Evolutionary conservation across 495 filamentous ascomycete genomes (phyloP).

Genomic region (Aspergillus ostianus): DNA sequence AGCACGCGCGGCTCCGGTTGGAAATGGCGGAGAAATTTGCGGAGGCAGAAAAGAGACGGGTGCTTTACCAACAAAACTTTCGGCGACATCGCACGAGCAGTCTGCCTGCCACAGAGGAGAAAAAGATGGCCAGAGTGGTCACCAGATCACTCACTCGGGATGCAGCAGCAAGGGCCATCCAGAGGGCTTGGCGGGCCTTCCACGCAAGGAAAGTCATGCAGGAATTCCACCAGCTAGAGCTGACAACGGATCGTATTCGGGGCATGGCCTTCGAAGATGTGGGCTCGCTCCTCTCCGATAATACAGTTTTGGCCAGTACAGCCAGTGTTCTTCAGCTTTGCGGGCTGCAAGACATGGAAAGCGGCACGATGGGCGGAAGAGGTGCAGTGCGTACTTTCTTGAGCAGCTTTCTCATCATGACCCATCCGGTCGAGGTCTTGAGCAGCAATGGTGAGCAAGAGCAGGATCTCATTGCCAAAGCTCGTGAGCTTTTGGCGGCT

Average conservation of each 20-base stretch:
- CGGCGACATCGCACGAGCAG: conserved; percentile 65
- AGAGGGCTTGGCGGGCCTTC: conserved; percentile 70
- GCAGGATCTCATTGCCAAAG: conserved; percentile 86
- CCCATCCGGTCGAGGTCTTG: conserved; percentile 86
- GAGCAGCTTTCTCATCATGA: conserved; percentile 88
- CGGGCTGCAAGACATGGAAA: conserved; percentile 67
- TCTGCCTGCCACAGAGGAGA: conserved; percentile 57
- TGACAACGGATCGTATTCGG: conserved; percentile 72
- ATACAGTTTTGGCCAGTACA: conserved; percentile 67
- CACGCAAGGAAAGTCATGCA: conserved; percentile 58
- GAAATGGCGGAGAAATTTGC: conserved; percentile 90
- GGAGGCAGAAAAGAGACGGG: conserved; percentile 74
- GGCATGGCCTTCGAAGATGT: conserved; percentile 81
- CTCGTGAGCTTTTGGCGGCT: conserved; percentile 74
- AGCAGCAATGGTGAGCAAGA: conserved; percentile 83
- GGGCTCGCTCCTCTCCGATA: conserved; percentile 70
- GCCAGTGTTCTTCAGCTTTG: conserved; percentile 73
- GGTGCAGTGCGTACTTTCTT: conserved; percentile 85
- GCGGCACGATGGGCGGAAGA: conserved; percentile 68
- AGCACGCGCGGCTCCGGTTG: conserved; percentile 67
- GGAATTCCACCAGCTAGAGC: conserved; percentile 64
- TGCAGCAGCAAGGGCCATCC: conserved; percentile 69
- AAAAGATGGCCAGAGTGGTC: conserved; percentile 42
- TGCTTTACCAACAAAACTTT: conserved; percentile 53
- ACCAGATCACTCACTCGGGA: conserved; percentile 56